Base-by-base conservation (phyloP, 192 early-diverging fungal species). In the Glomus cerebriforme region DNA sequence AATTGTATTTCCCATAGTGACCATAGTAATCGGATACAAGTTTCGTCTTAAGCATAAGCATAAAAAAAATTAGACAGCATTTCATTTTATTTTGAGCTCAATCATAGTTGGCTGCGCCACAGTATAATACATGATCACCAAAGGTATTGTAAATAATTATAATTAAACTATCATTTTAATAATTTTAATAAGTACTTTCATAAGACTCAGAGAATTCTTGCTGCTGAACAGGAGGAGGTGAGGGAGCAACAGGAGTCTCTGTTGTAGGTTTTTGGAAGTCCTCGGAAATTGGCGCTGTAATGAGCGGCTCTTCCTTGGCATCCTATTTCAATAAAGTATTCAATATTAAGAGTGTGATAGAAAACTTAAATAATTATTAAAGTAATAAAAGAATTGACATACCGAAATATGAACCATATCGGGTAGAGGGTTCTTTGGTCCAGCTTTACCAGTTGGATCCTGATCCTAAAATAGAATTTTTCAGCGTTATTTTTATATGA, bases 381-480 rank as follows among this genome's bases (percentile, higher is more conserved):
- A n/a, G 15, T 34, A 39, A 65, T 47, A 27, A 26, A 37, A 35
- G 31, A 74, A 78, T 49, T 65, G n/a, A 43, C 31, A 59, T 59
- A 88, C 90, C 82, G 96, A 86, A 84, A 99, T 97, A 87, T 92
- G 97, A 85, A 99, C 95, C 73, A 91, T 86, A 85, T 98, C 97
- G 84, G 98, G 98, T 79, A 99, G 92, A 79, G 96, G 92, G 83
- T 90, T 95, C 92, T 95, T 97, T 88, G 96, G 96, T 79, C 98
- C 98, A 78, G 88, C 82, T 83, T 92, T 95, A 83, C 98, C 98
- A 80, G 90, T 93, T 68, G 95, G 95, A 87, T 99, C 98, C 83
- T 86, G 92, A 75, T 94, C 94, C 75, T 77, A 66, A 24, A 62
- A 35, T 12, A 39, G 32, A 7, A 66, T n/a, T 12, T 19, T 31